Conservation (phyloP, 306 rosid genomes). For the Lablab purpureus region DNA sequence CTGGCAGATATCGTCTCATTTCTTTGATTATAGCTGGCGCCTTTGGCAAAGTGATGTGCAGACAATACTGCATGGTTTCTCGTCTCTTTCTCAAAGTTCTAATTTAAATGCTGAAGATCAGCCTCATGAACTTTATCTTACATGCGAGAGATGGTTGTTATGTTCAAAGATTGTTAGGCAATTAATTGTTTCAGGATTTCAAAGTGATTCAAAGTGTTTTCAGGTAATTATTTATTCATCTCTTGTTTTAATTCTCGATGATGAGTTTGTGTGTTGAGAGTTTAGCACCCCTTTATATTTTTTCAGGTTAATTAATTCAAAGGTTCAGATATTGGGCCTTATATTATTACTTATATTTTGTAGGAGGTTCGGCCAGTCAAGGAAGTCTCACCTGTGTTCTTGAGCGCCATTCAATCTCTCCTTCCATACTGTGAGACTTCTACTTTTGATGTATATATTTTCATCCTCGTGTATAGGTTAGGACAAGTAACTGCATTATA, state of each 20-base stretch:
- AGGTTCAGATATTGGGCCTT: constrained; percentile 24
- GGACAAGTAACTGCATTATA: background rate
- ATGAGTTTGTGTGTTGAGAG: constrained; percentile 6
- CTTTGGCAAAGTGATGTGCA: constrained; percentile 96
- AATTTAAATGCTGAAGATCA: constrained; percentile 70
- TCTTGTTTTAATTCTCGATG: constrained; percentile 29
- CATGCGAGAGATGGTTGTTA: constrained; percentile 94
- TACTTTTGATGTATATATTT: constrained; percentile 30
- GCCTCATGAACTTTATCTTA: constrained; percentile 77
- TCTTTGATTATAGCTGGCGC: constrained; percentile 94
- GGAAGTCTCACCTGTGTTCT: constrained; percentile 87
- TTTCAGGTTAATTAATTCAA: constrained; percentile 18
- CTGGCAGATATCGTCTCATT: constrained; percentile 90
- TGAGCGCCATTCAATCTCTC: constrained; percentile 86
- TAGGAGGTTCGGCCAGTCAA: constrained; percentile 91
- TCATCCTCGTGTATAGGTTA: constrained; percentile 23
- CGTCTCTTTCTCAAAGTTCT: constrained; percentile 71
- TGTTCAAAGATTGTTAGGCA: constrained; percentile 90
- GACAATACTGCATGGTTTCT: constrained; percentile 79
- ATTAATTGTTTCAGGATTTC: constrained; percentile 83
- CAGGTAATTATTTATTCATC: constrained; percentile 62
- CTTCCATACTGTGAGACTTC: constrained; percentile 89
- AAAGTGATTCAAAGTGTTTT: constrained; percentile 88
- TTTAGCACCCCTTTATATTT: constrained; percentile 24
- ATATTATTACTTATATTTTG: constrained; percentile 42